These are phyloP conservation scores for Misopates orontium DNA, from an alignment of 257 asterid genomes.

Conservation along the genomic window DNA sequence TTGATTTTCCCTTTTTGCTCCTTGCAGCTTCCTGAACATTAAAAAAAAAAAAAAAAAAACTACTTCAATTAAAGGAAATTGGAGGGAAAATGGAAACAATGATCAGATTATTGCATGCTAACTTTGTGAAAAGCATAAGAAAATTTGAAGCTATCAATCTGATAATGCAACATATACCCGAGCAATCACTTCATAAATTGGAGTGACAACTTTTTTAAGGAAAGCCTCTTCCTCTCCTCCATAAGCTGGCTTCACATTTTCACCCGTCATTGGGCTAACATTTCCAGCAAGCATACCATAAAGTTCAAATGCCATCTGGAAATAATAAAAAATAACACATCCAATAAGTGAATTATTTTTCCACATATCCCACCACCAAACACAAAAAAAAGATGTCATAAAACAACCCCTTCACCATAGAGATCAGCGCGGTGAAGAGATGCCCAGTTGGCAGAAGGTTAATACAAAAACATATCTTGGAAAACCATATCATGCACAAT, in stretches of 20 bases:
- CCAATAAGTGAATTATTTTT: constrained; percentile 9
- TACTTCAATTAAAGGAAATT: constrained; percentile 14
- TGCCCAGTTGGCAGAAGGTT: constrained; percentile 9
- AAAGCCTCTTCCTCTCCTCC: constrained; percentile 99
- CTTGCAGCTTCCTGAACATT: constrained; percentile 82
- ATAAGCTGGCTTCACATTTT: constrained; percentile 97
- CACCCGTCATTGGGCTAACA: constrained; percentile 98
- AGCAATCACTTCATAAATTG: constrained; percentile 93
- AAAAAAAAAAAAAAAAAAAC: no score
- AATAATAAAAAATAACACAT: constrained; percentile 19
- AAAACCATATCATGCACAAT: not conserved
- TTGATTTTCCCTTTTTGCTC: constrained; percentile 82
- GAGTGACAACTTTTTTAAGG: constrained; percentile 83
- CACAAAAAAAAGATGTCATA: constrained; percentile 5
- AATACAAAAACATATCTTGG: not conserved
- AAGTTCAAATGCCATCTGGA: constrained; percentile 95
- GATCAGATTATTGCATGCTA: not conserved
- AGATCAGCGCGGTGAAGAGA: not conserved
- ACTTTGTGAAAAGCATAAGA: not conserved
- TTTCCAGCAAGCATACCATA: constrained; percentile 99
- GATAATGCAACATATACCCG: constrained; percentile 51
- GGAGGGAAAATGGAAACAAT: constrained; percentile 6
- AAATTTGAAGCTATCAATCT: constrained; percentile 12
- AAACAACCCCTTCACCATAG: not conserved
- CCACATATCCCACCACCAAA: not conserved